Percentiles rank a stretch among this genome's conserved stretches.
These are phyloP conservation scores for Tricholoma matsutake DNA, from an alignment of 768 basidiomycete species.

Conservation along the genomic window DNA sequence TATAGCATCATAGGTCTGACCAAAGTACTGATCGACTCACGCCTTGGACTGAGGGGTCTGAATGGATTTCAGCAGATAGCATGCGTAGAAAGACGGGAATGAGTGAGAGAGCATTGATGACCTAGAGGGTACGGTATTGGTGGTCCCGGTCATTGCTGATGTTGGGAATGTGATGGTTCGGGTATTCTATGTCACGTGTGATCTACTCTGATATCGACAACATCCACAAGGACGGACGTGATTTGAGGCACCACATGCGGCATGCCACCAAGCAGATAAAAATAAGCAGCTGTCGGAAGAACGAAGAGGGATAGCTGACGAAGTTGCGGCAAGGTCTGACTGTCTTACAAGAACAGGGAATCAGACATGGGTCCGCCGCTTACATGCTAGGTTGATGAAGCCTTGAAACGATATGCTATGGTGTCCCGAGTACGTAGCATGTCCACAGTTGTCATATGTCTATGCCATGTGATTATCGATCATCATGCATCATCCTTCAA, in stretches of 20 bases:
- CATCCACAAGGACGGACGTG: constrained; percentile 27
- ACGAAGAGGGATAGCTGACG: constrained; percentile 40
- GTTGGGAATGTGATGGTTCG: too few species aligned
- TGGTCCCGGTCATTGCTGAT: too few species aligned
- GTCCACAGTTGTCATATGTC: too few species aligned
- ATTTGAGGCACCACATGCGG: constrained; percentile 22
- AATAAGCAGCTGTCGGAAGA: constrained; percentile 45
- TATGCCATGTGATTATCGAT: neutral
- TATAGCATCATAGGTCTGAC: neutral
- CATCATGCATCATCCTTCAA: too few species aligned
- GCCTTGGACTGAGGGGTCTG: constrained; percentile 47
- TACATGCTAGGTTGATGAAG: neutral
- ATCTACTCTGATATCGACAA: too few species aligned
- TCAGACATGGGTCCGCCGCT: constrained; percentile 10
- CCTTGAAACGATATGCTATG: neutral
- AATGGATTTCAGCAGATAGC: constrained; percentile 74
- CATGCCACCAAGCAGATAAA: constrained; percentile 44
- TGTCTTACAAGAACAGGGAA: constrained; percentile 24
- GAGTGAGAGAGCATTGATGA: constrained; percentile 35
- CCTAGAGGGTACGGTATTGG: constrained; percentile 7
- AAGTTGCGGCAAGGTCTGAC: constrained; percentile 30
- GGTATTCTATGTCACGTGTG: neutral
- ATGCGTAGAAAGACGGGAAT: constrained; percentile 74
- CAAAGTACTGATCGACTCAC: constrained; percentile 20
- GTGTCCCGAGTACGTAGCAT: neutral